Evolutionary conservation across 2,329 filamentous ascomycete species (phyloP), one percentile per base, ranked within the genome.

Genomic region (Monosporascus sp.): DNA sequence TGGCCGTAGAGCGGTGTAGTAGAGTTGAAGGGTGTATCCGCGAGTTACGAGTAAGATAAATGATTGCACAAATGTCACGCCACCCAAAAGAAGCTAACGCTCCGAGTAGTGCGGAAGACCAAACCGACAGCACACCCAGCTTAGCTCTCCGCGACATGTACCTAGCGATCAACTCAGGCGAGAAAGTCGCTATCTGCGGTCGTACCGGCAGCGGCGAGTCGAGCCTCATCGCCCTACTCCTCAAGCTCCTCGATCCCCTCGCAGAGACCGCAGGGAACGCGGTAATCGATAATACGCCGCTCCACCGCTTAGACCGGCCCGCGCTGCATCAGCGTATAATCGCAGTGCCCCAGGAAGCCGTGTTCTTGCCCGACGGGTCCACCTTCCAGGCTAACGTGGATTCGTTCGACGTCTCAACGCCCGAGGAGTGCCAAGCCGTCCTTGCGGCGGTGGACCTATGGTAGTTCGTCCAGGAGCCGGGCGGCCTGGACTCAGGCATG

Each of bases 321-420:
- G 55, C 60, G 0, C 63, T 77, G 1, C 71, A 74, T 5, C 65
- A 66, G 27, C 70, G 68, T 5, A 64, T 77, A 27, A 71, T 74
- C 45, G 69, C 70, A 3, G 60, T 77, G 3, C 73, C 75, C 0
- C 74, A 78, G 59, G 75, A 76, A 9, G 57, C 70, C 1, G 69
- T 74, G 7, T 75, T 78, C 60, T 59, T 76, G 3, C 68, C 66
- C 1, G 72, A 67, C 46, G 70, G 65, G 3, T 67, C 64, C 37
- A 68, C 60, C 1, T 71, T 70, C 52, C 59, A 54, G 8, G 53
- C 59, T 17, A 70, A 72, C 43, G 63, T 73, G 2, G 71, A 72
- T 50, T 67, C 69, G 0, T 64, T 58, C 17, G 49, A 53, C 0
- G 35, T 56, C 1, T 61, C 64, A 0, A 63, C 62, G 0, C 31